A percentile compares a stretch with the other conserved stretches of the same genome.
phyloP scores from a whole-genome alignment of 129 eudicot genomes.

The Lactuca sativa region DNA sequence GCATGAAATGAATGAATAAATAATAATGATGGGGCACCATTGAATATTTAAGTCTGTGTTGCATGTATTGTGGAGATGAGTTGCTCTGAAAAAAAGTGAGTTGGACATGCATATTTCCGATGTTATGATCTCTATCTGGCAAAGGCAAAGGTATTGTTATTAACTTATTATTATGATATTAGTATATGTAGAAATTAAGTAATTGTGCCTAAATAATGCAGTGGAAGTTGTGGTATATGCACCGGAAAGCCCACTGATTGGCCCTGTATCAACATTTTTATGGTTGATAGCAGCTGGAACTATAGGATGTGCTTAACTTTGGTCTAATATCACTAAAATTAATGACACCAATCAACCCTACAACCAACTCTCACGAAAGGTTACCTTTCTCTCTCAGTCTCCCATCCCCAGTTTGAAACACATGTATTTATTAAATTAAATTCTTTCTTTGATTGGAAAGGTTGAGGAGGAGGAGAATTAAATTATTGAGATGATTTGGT shows the following conservation, averaged over 20 bases:
- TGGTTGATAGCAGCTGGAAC: conserved; percentile 83
- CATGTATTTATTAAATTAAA: too few species aligned
- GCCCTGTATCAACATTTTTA: conserved; percentile 55
- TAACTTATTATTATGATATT: neutral
- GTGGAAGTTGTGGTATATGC: conserved; percentile 70
- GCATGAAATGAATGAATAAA: conserved; percentile 6
- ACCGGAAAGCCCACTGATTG: conserved; percentile 57
- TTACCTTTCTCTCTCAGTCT: too few species aligned
- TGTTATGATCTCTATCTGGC: conserved; percentile 44
- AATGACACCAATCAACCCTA: conserved; percentile 47
- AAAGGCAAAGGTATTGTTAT: conserved; percentile 47
- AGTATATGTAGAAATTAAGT: conserved; percentile 9
- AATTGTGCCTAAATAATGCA: conserved; percentile 20
- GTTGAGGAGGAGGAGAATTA: conserved; percentile 66
- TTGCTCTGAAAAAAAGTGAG: conserved; percentile 46
- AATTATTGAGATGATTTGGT: conserved; percentile 66
- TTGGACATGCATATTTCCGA: conserved; percentile 58
- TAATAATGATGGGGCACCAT: too few species aligned
- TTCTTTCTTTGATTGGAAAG: conserved; percentile 4
- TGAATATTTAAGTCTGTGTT: conserved; percentile 7
- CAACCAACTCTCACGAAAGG: conserved; percentile 69
- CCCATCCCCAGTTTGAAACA: too few species aligned
- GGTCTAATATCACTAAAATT: conserved; percentile 60
- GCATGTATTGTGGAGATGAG: conserved; percentile 65
- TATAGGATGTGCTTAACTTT: conserved; percentile 59